These are phyloP conservation scores for Chalara sp. DNA, from an alignment of 2,329 filamentous ascomycete genomes.

Conservation along the genomic window DNA sequence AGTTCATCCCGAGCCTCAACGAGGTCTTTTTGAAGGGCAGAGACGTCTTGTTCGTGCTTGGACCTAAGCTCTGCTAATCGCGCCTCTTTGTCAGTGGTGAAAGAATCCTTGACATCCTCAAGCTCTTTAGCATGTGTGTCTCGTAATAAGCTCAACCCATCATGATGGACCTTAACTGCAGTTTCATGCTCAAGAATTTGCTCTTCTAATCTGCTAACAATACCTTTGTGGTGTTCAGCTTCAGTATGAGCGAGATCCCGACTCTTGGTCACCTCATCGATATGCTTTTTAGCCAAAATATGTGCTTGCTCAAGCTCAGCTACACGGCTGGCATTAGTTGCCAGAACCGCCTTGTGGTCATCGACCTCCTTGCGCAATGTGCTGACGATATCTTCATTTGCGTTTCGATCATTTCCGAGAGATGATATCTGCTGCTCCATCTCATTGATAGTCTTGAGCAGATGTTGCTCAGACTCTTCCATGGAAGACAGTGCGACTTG, in stretches of 20 bases:
- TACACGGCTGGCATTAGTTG: constrained; percentile 61
- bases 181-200: constrained; percentile 55
- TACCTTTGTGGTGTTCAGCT: constrained; percentile 32
- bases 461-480: constrained; percentile 63
- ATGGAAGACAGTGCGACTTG: constrained; percentile 62
- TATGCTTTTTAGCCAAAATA: constrained; percentile 54
- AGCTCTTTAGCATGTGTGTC: constrained; percentile 44
- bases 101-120: constrained; percentile 38
- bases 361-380: constrained; percentile 69
- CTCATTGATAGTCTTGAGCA: constrained; percentile 65
- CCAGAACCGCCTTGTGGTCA: constrained; percentile 70
- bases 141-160: constrained; percentile 42
- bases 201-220: constrained; percentile 47
- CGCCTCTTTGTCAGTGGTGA: constrained; percentile 49
- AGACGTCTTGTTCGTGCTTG: constrained; percentile 51
- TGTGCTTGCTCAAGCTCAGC: constrained; percentile 70
- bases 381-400: constrained; percentile 53
- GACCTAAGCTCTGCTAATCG: constrained; percentile 51
- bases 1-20: constrained; percentile 60
- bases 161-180: constrained; percentile 47
- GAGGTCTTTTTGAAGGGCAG: constrained; percentile 54
- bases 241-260: constrained; percentile 42
- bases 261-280: constrained; percentile 58
- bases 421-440: constrained; percentile 54
- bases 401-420: constrained; percentile 38